phyloP scores from a whole-genome alignment of 306 rosid species.

The Dalbergia cochinchinensis region DNA sequence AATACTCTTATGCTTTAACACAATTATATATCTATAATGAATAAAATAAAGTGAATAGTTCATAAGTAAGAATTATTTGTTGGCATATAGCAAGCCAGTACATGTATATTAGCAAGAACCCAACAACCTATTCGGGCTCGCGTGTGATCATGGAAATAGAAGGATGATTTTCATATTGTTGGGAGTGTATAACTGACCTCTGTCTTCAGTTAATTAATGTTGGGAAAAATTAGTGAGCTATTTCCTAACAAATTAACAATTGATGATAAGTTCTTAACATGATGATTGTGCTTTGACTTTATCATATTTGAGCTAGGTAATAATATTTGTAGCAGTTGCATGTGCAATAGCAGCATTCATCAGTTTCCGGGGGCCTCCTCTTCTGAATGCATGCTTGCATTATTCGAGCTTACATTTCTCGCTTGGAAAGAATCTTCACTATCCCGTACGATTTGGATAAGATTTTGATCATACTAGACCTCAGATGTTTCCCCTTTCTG shows the following conservation, averaged over 20 bases:
- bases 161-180: too few species aligned
- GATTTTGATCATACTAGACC: background rate
- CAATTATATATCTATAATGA: too few species aligned
- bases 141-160: too few species aligned
- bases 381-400: background rate
- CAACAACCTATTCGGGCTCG: too few species aligned
- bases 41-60: too few species aligned
- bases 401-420: conserved; percentile 3
- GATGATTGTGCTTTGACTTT: background rate
- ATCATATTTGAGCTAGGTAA: background rate
- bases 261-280: background rate
- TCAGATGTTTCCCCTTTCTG: background rate
- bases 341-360: background rate
- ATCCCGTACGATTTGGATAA: conserved; percentile 22
- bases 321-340: background rate
- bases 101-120: too few species aligned
- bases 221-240: background rate
- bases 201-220: too few species aligned
- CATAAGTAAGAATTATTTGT: too few species aligned
- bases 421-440: background rate
- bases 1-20: too few species aligned
- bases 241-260: background rate
- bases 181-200: too few species aligned
- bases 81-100: too few species aligned
- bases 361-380: background rate